Evolutionary conservation across 2,329 filamentous ascomycete species (phyloP).

Genomic region (Myriangium duriaei): DNA sequence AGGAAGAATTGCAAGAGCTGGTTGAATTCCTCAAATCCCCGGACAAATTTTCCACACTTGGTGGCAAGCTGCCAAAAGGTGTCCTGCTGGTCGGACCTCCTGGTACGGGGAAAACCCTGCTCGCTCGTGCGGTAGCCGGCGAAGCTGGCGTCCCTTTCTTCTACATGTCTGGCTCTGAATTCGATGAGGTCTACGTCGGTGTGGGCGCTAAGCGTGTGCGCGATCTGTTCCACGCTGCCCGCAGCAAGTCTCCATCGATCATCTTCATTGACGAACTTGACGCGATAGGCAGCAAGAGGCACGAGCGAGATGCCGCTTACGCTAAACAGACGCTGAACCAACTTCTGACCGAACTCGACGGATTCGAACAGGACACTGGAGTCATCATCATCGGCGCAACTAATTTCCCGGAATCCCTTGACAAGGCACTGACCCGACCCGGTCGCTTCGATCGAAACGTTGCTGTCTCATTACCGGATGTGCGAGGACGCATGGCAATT

Average conservation of each 20-base stretch:
- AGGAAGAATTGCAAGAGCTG: constrained; percentile 92
- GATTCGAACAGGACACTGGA: constrained; percentile 86
- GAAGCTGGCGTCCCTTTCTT: constrained; percentile 98
- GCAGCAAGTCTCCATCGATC: constrained; percentile 77
- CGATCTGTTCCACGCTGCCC: constrained; percentile 76
- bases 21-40: constrained; percentile 94
- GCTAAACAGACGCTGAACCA: constrained; percentile 97
- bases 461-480: constrained; percentile 76
- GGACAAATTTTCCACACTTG: constrained; percentile 82
- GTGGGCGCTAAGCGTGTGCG: constrained; percentile 93
- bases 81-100: constrained; percentile 89
- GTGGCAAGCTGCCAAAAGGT: constrained; percentile 93
- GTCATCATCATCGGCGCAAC: constrained; percentile 95
- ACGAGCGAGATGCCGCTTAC: constrained; percentile 84
- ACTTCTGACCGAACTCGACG: constrained; percentile 89
- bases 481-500: constrained; percentile 84
- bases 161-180: constrained; percentile 98
- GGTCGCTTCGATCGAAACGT: constrained; percentile 94
- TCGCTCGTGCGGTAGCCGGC: constrained; percentile 88
- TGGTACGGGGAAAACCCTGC: constrained; percentile 91
- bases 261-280: constrained; percentile 93
- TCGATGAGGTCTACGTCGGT: constrained; percentile 96
- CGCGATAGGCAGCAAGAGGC: constrained; percentile 87
- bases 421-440: constrained; percentile 87
- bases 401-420: constrained; percentile 86